Evolutionary conservation across 805 yeast species (phyloP).

Genomic region (Wickerhamiella sorbophila): DNA sequence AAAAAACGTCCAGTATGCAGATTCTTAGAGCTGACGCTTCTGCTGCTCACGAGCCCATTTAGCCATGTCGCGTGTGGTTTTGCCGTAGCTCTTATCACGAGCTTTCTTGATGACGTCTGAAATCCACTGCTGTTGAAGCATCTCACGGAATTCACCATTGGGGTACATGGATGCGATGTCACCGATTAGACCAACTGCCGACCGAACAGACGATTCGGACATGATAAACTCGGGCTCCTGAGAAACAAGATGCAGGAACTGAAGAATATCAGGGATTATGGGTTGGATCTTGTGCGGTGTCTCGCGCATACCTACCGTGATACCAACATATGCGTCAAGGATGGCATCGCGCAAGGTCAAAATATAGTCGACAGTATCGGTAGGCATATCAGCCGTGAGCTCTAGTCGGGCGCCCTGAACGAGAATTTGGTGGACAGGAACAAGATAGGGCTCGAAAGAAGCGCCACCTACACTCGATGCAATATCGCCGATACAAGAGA

Average conservation of each 20-base stretch:
- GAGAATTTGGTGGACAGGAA: conserved; percentile 62
- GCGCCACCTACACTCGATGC: conserved; percentile 82
- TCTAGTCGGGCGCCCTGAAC: conserved; percentile 25
- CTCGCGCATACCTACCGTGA: conserved; percentile 75
- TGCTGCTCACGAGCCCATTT: conserved; percentile 93
- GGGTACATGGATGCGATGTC: conserved; percentile 83
- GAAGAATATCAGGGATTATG: conserved; percentile 55
- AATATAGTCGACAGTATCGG: conserved; percentile 67
- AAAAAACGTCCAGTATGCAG: too few relatives aligned
- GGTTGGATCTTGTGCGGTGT: conserved; percentile 50
- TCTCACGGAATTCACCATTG: conserved; percentile 54
- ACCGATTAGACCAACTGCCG: conserved; percentile 83
- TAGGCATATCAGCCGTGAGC: conserved; percentile 35
- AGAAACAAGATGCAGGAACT: conserved; percentile 46
- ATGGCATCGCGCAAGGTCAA: conserved; percentile 67
- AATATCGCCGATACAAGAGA: conserved; percentile 91
- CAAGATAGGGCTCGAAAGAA: conserved; percentile 58
- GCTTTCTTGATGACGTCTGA: conserved; percentile 64
- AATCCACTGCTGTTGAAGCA: conserved; percentile 65
- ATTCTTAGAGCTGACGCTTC: conserved; percentile 27
- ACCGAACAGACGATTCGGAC: conserved; percentile 59
- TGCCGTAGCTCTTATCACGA: conserved; percentile 43
- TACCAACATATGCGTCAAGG: conserved; percentile 91
- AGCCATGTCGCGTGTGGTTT: conserved; percentile 75
- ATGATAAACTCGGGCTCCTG: conserved; percentile 44